phyloP scores from a whole-genome alignment of 352 stramenopile species.

The Pythium pectinolyticum region DNA sequence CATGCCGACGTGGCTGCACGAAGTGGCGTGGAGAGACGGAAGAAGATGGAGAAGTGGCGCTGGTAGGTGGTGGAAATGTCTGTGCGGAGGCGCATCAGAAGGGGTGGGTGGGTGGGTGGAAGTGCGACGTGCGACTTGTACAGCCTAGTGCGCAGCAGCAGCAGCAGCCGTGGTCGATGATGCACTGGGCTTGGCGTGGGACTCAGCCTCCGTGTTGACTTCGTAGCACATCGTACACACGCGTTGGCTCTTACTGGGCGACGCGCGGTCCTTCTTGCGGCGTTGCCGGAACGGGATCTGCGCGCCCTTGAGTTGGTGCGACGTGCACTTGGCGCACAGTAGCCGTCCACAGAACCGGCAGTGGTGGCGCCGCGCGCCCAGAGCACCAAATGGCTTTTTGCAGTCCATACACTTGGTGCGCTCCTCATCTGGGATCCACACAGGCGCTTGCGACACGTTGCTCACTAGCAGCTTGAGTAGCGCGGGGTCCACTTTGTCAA shows the following conservation, averaged over 20 bases:
- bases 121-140: slow-evolving; percentile 2
- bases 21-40: background rate
- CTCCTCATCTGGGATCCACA: slow-evolving; percentile 76
- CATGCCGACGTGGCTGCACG: slow-evolving; percentile 5
- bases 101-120: no score
- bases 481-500: slow-evolving; percentile 74
- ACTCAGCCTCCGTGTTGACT: slow-evolving; percentile 37
- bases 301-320: slow-evolving; percentile 37
- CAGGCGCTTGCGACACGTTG: slow-evolving; percentile 69
- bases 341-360: slow-evolving; percentile 84
- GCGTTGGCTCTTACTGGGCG: slow-evolving; percentile 54
- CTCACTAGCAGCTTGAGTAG: slow-evolving; percentile 60
- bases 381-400: slow-evolving; percentile 61
- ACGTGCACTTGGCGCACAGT: slow-evolving; percentile 76
- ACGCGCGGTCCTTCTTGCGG: slow-evolving; percentile 57
- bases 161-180: background rate
- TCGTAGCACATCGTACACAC: slow-evolving; percentile 79
- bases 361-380: slow-evolving; percentile 75
- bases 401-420: slow-evolving; percentile 77
- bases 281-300: slow-evolving; percentile 50
- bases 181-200: slow-evolving; percentile 5
- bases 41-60: no score
- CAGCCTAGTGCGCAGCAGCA: slow-evolving; percentile 14
- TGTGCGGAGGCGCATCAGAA: slow-evolving; percentile 5
- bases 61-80: background rate